Base-by-base conservation (phyloP, 1,284 basidiomycete genomes). In the Irpex lacteus region DNA sequence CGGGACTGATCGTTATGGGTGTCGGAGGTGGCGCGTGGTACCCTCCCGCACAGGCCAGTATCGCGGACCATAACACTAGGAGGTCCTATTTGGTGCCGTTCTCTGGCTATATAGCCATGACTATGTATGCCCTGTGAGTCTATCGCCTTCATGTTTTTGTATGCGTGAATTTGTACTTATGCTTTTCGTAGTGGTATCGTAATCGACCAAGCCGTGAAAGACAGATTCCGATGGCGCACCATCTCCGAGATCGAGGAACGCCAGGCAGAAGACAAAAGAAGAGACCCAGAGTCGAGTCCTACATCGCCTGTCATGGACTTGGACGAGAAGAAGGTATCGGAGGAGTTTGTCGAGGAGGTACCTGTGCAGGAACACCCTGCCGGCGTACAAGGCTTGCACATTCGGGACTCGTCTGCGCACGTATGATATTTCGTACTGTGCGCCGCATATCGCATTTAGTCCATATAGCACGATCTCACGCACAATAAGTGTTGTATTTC, bases 1-100 rank as follows among this genome's bases (percentile, higher is more conserved):
- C 90, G 13, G 85, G 86, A 63, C 74, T 92, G 64, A 85, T 92
- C 65, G 89, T 90, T 64, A 87, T 88, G 86, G 89, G 87, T 66
- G 88, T 91, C 50, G 86, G 85, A 63, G 90, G 90, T 60, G 91
- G 90, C 62, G 90, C 90, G 19, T 90, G 88, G 82, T 91, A 86
- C 75, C 90, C 91, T 1, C 81, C 87, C 0, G 85, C 89, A 9
- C 90, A 92, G 70, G 91, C 84, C 34, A 82, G 83, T 7, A 77
- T 93, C 60, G 88, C 88, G 9, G 88, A 92, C 71, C 70, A 70
- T 65, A 82, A 77, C 68, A 83, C 83, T 60, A 74, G 80, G 56
- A 77, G 77, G 62, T 89, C 87, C 15, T 90, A 88, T 68, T 78
- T 86, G 53, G 84, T 88, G 3, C 84, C 87, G 0, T 78, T 85